Evolutionary conservation across 305 asterid genomes (phyloP), one percentile per base, ranked within the genome.

Genomic region (Solanum chacoense): DNA sequence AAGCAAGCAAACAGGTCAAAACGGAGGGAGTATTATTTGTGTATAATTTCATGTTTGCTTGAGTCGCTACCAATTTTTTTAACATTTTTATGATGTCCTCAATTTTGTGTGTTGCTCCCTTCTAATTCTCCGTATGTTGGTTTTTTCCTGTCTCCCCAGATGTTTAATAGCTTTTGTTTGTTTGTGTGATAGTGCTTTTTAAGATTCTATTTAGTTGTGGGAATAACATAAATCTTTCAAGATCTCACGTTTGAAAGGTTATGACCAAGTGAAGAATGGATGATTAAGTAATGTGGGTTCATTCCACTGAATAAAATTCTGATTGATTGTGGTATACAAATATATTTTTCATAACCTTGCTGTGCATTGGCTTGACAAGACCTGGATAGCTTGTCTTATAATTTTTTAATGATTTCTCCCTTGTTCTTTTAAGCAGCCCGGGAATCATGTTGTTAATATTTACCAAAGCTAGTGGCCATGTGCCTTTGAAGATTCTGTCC

Each of bases 361-460:
- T 55, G 45, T 84, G 75, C n/a, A 22, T 55, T 55, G 87, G 38
- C 31, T 32, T 14, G 31, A 42, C 12, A 84, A 55, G 74, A 55
- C 75, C 42, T 83, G 42, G 34, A 67, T 69, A 3, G 14, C 80
- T 78, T 79, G 22, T 84, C 16, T 6, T 40, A 6, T 84, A 73
- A 34, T 26, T 32, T 88, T 36, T 69, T 45, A 45, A 40, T 67
- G 26, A 42, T 65, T 16, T 67, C n/a, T 72, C 59, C 69, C 38
- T 4, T 87, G 67, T 83, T 86, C 37, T 87, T 88, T 85, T 87
- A 90, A 76, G 93, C 93, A 97, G 99, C 90, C 99, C 99, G 29
- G 98, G 99, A 90, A 96, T 96, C 91, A 97, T 97, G 99, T 91
- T 97, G 89, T 91, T 97, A 92, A 97, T 97, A 90, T 95, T 91